Base-by-base conservation (phyloP, 768 basidiomycete species). In the Fomitopsis pulvina region DNA sequence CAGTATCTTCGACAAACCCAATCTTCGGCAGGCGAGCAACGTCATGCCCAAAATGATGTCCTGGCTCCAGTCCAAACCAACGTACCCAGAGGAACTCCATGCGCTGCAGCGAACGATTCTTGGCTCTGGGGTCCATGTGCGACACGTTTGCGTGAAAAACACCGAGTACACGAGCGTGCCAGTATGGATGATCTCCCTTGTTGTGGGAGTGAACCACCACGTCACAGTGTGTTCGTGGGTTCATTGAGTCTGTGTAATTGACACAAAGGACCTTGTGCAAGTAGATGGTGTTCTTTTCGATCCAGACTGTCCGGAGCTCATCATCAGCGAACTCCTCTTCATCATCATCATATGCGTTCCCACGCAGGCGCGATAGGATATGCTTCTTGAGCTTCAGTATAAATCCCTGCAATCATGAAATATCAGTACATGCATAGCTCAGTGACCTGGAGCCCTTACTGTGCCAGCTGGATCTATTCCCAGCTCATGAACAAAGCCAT, bases 81-180 rank as follows among this genome's bases (percentile, higher is more conserved):
- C 61, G 61, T 14, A 72, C 64, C 66, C 67, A 71, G 1, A 73
- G 53, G 25, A 73, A 57, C 8, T 70, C 65, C 28, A 68, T 56
- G 1, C 39, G 30, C 18, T 48, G 41, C 6, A 39, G 4, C 4
- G 21, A 18, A 34, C 42, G 38, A 48, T 11, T 38, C 24, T 2
- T 1, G 4, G 21, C 2, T 38, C 34, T 12, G 50, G 22, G 11
- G 32, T 47, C 1, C 50, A 37, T 2, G 40, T 52, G 20, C 54
- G 48, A 3, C 1, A 63, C 53, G 1, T 51, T n/a, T 3, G 56
- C 53, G 22, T 61, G 53, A 46, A 58, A 63, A 1, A 66, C 57
- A 3, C 58, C 53, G 10, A 59, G 30, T 8, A 65, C 53, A 3
- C 56, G 49, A 10, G 57, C 63, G 47, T 64, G 66, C 55, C 58